Conservation (phyloP, 257 asterid genomes). For the Leonotis leonurus region DNA sequence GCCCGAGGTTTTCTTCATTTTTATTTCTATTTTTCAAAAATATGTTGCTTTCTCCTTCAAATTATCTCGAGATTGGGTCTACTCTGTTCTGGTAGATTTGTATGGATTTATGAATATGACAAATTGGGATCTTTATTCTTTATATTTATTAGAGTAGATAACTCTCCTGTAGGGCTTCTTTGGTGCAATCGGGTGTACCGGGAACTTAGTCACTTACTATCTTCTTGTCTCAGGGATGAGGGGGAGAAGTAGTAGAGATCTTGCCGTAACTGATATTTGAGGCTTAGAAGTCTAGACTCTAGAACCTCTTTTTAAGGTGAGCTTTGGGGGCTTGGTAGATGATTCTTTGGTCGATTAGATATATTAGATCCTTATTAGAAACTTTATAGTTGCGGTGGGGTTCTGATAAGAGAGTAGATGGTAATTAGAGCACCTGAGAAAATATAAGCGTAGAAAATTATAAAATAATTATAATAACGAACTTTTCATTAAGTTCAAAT, state of each 20-base stretch:
- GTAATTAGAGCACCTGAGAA: too few species aligned
- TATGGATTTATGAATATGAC: neutral
- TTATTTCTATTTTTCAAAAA: neutral
- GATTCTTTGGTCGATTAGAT: too few species aligned
- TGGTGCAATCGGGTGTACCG: neutral
- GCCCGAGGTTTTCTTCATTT: slow-evolving; percentile 56
- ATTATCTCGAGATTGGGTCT: neutral
- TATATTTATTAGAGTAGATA: neutral
- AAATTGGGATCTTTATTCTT: neutral
- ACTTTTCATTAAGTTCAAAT: too few species aligned
- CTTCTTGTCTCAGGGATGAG: slow-evolving; percentile 5
- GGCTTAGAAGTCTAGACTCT: too few species aligned
- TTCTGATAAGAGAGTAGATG: too few species aligned
- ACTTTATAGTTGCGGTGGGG: too few species aligned
- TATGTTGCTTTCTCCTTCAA: neutral
- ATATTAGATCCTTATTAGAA: too few species aligned
- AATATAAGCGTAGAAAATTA: too few species aligned
- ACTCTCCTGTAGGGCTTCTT: slow-evolving; percentile 10
- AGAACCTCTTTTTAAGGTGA: too few species aligned
- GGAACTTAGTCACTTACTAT: neutral
- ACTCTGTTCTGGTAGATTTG: slow-evolving; percentile 27
- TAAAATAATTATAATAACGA: too few species aligned
- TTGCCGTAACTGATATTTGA: too few species aligned
- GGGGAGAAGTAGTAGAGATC: neutral
- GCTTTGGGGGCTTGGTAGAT: too few species aligned